Base-by-base conservation (phyloP, 192 early-diverging fungal genomes). In the Umbelopsis sp. region DNA sequence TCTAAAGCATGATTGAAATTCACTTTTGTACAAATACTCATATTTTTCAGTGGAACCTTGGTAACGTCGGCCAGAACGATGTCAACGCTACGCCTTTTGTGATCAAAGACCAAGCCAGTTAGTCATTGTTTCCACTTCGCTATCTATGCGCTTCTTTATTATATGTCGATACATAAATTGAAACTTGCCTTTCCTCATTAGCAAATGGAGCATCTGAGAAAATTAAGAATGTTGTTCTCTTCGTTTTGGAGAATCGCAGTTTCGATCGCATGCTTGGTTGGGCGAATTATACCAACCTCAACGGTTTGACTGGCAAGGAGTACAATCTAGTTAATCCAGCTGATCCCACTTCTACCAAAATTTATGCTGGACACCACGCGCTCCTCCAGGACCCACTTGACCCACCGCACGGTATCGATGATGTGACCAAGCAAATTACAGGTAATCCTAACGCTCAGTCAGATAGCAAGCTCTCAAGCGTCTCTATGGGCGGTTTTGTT, bases 11-110 rank as follows among this genome's bases (percentile, higher is more conserved):
- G 37, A 48, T 46, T 11, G 0, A 1, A 50, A 27, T 16, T 1
- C 67, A 3, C 46, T 21, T 22, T 27, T 68, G 3, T 30, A 30
- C 27, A 30, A 30, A 30, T 30, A 30, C 27, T 30, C 45, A 46
- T 67, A 18, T 1, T 37, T 23, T 45, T 11, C 27, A 72, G 58
- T 85, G 76, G 71, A 70, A 64, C 11, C 69, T 85, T 41, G 83
- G 83, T 12, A 76, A 74, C 47, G 72, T 84, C 20, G 82, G 76
- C 41, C 41, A 70, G 22, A 74, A 78, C 35, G 82, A 84, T 49
- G 49, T 51, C 4, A 68, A 33, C 27, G 82, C 82, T 68, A 74
- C 66, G 13, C 67, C 73, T 2, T 48, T 75, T 21, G 37, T 71
- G 15, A 20, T 71, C 12, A 71, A 71, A 65, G 70, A 71, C 46